These are phyloP conservation scores for Beauveria caledonica DNA, from an alignment of 2,329 filamentous ascomycete species.

Conservation along the genomic window DNA sequence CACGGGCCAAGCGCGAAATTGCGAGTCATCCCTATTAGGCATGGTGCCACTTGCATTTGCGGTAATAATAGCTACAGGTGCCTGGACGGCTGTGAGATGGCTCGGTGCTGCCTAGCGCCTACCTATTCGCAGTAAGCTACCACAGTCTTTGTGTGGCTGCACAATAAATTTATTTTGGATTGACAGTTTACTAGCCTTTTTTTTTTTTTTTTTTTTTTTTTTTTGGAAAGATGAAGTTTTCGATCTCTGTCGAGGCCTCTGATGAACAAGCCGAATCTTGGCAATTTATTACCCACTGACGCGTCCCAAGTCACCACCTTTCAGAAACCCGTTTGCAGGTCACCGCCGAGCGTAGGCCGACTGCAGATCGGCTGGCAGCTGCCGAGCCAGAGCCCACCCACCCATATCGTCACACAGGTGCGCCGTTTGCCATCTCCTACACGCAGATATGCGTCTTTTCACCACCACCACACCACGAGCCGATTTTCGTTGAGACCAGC, in stretches of 20 bases:
- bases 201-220: too few relatives aligned
- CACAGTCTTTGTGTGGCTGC: too few relatives aligned
- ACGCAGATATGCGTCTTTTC: neutral
- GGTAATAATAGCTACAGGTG: neutral
- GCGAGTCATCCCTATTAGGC: neutral
- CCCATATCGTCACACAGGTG: neutral
- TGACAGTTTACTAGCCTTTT: too few relatives aligned
- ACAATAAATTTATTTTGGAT: too few relatives aligned
- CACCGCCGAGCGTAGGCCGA: neutral
- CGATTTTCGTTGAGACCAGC: slow-evolving; percentile 13
- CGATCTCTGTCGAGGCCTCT: too few relatives aligned
- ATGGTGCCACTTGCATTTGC: neutral
- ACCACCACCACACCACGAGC: slow-evolving; percentile 6
- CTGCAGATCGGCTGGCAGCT: neutral
- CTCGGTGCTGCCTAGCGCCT: neutral
- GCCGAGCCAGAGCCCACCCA: slow-evolving; percentile 1
- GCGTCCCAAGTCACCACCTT: too few relatives aligned
- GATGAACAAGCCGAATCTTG: too few relatives aligned
- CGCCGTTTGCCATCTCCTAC: neutral
- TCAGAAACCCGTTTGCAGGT: neutral
- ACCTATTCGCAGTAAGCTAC: too few relatives aligned
- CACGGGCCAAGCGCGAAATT: slow-evolving; percentile 6
- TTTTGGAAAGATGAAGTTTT: too few relatives aligned
- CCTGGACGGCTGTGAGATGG: neutral
- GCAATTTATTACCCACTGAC: too few relatives aligned